These are phyloP conservation scores for Neonectria neomacrospora DNA, from an alignment of 2,329 filamentous ascomycete genomes.

Conservation along the genomic window DNA sequence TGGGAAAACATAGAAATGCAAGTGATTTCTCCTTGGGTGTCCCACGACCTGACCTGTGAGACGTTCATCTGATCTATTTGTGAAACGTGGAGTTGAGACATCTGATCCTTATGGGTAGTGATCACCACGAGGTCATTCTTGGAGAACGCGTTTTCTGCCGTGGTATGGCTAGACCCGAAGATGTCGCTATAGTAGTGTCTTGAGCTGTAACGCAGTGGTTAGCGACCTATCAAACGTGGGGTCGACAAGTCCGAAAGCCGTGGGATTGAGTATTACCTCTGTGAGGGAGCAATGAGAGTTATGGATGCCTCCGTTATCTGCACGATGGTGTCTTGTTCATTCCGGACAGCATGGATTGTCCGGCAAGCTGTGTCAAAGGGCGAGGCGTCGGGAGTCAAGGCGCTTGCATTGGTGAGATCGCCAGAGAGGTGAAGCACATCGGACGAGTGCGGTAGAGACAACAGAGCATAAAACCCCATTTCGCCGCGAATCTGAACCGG, in stretches of 20 bases:
- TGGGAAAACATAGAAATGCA: slow-evolving; percentile 54
- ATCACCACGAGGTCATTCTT: slow-evolving; percentile 54
- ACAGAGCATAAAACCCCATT: slow-evolving; percentile 51
- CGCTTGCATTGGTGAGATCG: slow-evolving; percentile 58
- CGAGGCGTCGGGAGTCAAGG: slow-evolving; percentile 54
- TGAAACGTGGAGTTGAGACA: slow-evolving; percentile 55
- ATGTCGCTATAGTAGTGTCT: slow-evolving; percentile 49
- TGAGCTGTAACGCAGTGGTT: slow-evolving; percentile 38
- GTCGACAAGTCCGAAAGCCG: background rate
- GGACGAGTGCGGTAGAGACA: slow-evolving; percentile 62
- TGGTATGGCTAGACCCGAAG: slow-evolving; percentile 41
- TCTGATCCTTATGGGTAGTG: slow-evolving; percentile 51
- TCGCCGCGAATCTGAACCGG: slow-evolving; percentile 37
- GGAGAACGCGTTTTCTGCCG: slow-evolving; percentile 57
- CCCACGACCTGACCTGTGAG: slow-evolving; percentile 45
- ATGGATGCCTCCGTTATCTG: slow-evolving; percentile 66
- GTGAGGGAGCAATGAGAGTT: slow-evolving; percentile 51
- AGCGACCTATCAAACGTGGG: slow-evolving; percentile 19
- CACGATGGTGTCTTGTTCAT: slow-evolving; percentile 53
- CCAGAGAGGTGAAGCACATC: slow-evolving; percentile 60
- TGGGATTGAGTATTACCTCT: slow-evolving; percentile 47
- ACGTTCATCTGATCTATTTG: slow-evolving; percentile 50
- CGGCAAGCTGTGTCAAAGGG: slow-evolving; percentile 63
- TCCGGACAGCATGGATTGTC: slow-evolving; percentile 60
- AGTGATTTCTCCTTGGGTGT: slow-evolving; percentile 60